These are phyloP conservation scores for Fusarium sambucinum DNA, from an alignment of 2,329 filamentous ascomycete genomes.

Conservation along the genomic window DNA sequence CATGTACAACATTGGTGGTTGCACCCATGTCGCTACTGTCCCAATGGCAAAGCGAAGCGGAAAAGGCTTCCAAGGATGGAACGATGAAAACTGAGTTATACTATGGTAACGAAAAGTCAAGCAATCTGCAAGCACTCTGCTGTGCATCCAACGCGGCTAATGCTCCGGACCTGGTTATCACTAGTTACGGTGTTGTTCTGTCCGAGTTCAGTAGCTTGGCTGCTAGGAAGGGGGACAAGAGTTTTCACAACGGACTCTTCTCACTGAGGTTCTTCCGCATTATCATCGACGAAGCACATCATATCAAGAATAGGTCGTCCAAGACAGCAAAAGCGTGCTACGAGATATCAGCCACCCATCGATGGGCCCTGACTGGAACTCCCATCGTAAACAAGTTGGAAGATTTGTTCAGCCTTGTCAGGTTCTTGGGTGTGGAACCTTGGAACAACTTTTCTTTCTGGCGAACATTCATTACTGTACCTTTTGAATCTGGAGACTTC, in stretches of 20 bases:
- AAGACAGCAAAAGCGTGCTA: constrained; percentile 97
- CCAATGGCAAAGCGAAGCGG: constrained; percentile 96
- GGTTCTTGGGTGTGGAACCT: constrained; percentile 92
- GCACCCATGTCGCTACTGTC: constrained; percentile 96
- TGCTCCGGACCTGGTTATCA: constrained; percentile 92
- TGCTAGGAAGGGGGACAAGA: constrained; percentile 73
- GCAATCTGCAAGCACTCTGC: constrained; percentile 83
- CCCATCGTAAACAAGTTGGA: constrained; percentile 97
- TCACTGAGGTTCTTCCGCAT: constrained; percentile 94
- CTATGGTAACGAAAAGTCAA: constrained; percentile 87
- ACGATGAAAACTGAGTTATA: constrained; percentile 89
- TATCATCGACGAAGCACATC: constrained; percentile 94
- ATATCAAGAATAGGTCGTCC: constrained; percentile 89
- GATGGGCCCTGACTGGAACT: constrained; percentile 94
- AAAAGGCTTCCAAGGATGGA: constrained; percentile 87
- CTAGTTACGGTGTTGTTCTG: constrained; percentile 90
- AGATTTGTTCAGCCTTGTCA: constrained; percentile 91
- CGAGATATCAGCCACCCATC: constrained; percentile 84
- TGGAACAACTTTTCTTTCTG: constrained; percentile 99
- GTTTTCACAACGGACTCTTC: constrained; percentile 80
- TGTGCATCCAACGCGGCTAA: constrained; percentile 77
- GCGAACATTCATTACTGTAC: constrained; percentile 98
- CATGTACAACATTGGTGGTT: constrained; percentile 92
- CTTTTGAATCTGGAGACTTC: constrained; percentile 96
- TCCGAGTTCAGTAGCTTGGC: constrained; percentile 84